Percentiles rank a stretch among this genome's conserved stretches.
These are phyloP conservation scores for Boechera retrofracta DNA, from an alignment of 345 rosid species.

Conservation along the genomic window DNA sequence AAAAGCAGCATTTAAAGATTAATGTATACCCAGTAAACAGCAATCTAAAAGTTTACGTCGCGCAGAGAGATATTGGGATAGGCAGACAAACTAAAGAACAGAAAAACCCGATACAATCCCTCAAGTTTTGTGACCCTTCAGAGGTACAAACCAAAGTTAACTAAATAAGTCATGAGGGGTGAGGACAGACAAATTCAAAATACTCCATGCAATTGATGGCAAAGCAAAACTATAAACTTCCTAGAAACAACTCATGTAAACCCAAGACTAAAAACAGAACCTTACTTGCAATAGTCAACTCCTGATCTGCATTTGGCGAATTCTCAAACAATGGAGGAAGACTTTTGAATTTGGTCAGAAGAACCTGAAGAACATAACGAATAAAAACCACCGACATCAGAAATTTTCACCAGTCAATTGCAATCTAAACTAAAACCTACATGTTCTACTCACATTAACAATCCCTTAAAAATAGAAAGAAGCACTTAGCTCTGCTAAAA, in stretches of 20 bases:
- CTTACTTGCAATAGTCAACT: conserved; percentile 82
- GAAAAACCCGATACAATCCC: not conserved
- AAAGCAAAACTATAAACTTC: not conserved
- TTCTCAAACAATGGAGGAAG: conserved; percentile 88
- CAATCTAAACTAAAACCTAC: not conserved
- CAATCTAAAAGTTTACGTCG: not conserved
- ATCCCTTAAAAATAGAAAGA: not conserved
- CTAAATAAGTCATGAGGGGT: not conserved
- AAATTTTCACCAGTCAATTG: not conserved
- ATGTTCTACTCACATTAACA: conserved; percentile 4
- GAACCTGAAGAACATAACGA: conserved; percentile 58
- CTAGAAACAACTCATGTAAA: not conserved
- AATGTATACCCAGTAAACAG: not conserved
- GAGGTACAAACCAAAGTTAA: too few relatives aligned
- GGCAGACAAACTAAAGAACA: not conserved
- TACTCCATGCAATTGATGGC: not conserved
- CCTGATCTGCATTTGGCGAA: conserved; percentile 68
- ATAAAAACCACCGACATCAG: not conserved
- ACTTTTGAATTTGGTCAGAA: conserved; percentile 75
- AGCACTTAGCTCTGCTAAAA: not conserved
- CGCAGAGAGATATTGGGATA: not conserved
- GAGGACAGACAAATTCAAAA: not conserved
- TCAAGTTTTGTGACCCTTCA: not conserved
- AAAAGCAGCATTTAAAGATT: not conserved
- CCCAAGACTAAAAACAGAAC: not conserved